Evolutionary conservation across 139 green algal species (phyloP), one percentile per base, ranked within the genome.

Genomic region (Closterium sp.): DNA sequence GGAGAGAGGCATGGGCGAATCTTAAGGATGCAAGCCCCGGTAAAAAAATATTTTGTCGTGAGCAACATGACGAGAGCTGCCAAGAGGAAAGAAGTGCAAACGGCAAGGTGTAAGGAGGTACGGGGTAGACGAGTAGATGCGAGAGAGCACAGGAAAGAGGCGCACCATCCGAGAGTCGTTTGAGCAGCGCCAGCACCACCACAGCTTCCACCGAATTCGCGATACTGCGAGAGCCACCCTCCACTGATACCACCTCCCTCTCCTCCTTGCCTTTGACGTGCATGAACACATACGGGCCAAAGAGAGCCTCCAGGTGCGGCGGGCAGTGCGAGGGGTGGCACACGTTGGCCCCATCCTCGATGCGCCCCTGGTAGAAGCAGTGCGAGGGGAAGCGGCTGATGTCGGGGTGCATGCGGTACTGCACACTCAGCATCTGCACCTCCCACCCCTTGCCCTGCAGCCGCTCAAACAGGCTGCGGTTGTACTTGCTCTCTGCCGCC

Each of bases 371-470:
- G 86, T 93, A 93, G 88, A 93, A 93, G 30, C 55, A 8, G 25
- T 25, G 23, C 21, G 23, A 35, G 35, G 91, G 91, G 87, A 90
- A 98, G 89, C 89, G 33, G 35, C 97, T 93, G 88, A 99, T 98
- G 32, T 94, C 92, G 7, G 97, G 97, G 90, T 98, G 97, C 97
- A 99, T 99, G 91, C 97, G 96, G 94, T 98, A 99, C 66, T 90
- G 83, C 43, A 88, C 91, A 33, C 34, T 94, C 12, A 98, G 94
- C 92, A 98, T 89, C 84, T 93, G 93, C 31, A 94, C 92, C 2
- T 94, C 93, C 35, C 89, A 91, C 32, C 96, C 95, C 7, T 88
- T 88, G 30, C 36, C 32, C 94, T 97, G 95, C 94, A 98, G 94
- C 9, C 97, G 87, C 84, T 94, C 69, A 34, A 94, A 94, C 35